These are phyloP conservation scores for Solanum aculeatissimum DNA, from an alignment of 305 asterid genomes.

Conservation along the genomic window DNA sequence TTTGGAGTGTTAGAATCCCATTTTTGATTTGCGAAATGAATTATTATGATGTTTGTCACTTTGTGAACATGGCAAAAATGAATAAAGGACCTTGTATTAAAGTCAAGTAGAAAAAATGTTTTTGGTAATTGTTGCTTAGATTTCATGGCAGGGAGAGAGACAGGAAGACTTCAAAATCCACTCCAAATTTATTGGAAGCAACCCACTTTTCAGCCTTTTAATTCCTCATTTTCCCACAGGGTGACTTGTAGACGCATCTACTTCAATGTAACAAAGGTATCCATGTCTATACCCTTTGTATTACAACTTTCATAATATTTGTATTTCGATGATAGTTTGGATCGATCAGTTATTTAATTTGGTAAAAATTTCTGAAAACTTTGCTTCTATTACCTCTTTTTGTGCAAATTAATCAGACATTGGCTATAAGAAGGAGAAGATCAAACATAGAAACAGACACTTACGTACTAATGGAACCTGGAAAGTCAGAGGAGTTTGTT, in stretches of 20 bases:
- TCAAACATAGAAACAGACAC: constrained; percentile 47
- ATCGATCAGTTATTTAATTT: neutral
- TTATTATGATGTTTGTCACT: too few species aligned
- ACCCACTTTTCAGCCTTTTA: neutral
- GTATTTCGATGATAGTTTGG: neutral
- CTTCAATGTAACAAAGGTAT: constrained; percentile 3
- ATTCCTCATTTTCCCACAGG: neutral
- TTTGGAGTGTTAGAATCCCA: neutral
- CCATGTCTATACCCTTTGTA: neutral
- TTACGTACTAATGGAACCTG: constrained; percentile 72
- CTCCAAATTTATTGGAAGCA: neutral
- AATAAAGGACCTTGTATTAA: neutral
- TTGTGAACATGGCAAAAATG: neutral
- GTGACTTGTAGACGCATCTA: neutral
- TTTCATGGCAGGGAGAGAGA: neutral
- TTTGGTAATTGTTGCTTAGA: neutral
- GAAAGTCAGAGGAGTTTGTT: constrained; percentile 60
- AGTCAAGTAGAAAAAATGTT: neutral
- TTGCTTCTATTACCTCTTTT: neutral
- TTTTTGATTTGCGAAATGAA: neutral
- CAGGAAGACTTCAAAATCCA: neutral
- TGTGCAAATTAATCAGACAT: constrained; percentile 11
- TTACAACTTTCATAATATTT: neutral
- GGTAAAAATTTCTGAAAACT: neutral
- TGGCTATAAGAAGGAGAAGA: constrained; percentile 62